Evolutionary conservation across 192 early-diverging fungal species (phyloP), one percentile per base, ranked within the genome.

Genomic region (Lobulomyces angularis): DNA sequence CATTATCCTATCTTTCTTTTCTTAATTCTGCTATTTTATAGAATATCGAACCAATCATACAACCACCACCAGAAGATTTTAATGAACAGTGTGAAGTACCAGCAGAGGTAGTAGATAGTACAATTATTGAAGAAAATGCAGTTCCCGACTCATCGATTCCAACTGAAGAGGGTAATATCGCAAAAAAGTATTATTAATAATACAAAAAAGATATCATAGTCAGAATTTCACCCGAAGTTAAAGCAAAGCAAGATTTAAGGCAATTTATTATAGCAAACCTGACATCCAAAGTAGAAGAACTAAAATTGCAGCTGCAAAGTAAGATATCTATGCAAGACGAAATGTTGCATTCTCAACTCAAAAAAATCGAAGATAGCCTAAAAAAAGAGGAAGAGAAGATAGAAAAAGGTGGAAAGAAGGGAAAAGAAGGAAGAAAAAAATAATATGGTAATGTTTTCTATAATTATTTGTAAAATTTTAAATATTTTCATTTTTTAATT

Each of bases 301-400:
- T 71, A 34, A 59, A 62, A n/a, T 47, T 50, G 29, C 28, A 57
- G 14, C 35, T 71, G 22, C 12, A 59, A 25, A 32, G 39, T 12
- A 56, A 54, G 22, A 21, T 71, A 23, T 29, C 46, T 30, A 48
- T 23, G n/a, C 63, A 71, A 46, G 69, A 71, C 18, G 60, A 59
- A 20, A 34, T 38, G 30, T 34, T 61, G 18, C 35, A 20, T 3
- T 16, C 16, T 5, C 50, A 53, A 32, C 23, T 65, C 35, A 56
- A 54, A 28, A 41, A 45, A 35, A 24, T 64, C 26, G 62, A 65
- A 24, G 63, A 64, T 8, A 32, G 21, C 8, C 38, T 25, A 28
- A 52, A 37, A n/a, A 29, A 29, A 14, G 18, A 37, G 27, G 39
- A 45, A n/a, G 47, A 58, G 12, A 55, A 53, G 34, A 50, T 9